A percentile compares a stretch with the other conserved stretches of the same genome.
phyloP scores from a whole-genome alignment of 75 land plant genomes.

The Azolla pinnata region DNA sequence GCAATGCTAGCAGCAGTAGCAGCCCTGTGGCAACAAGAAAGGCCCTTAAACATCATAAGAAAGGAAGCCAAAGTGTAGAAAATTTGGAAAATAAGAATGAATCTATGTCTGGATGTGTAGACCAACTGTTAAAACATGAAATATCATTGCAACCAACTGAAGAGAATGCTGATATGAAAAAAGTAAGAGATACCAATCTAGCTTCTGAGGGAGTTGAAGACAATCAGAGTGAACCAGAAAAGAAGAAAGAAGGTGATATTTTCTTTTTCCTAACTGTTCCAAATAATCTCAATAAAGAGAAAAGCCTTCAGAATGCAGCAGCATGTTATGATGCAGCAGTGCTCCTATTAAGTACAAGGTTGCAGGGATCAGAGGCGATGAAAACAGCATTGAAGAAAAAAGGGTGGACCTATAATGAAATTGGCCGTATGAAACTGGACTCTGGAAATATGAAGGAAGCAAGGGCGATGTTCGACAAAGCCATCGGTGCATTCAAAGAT shows the following conservation, averaged over 20 bases:
- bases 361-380: slow-evolving; percentile 31
- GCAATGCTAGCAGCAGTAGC: slow-evolving; percentile 83
- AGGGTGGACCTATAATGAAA: slow-evolving; percentile 96
- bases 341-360: slow-evolving; percentile 36
- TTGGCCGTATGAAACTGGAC: slow-evolving; percentile 66
- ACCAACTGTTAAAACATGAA: too few relatives aligned
- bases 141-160: too few relatives aligned
- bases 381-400: slow-evolving; percentile 54
- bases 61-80: too few relatives aligned
- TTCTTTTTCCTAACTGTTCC: slow-evolving; percentile 55
- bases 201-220: slow-evolving; percentile 7
- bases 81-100: too few relatives aligned
- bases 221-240: slow-evolving; percentile 5
- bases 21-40: slow-evolving; percentile 9
- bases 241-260: slow-evolving; percentile 45
- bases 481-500: slow-evolving; percentile 63
- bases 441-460: slow-evolving; percentile 49
- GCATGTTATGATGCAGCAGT: slow-evolving; percentile 73
- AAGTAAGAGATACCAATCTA: too few relatives aligned
- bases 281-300: slow-evolving; percentile 31
- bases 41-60: too few relatives aligned
- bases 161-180: too few relatives aligned
- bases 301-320: slow-evolving; percentile 45
- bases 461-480: slow-evolving; percentile 65
- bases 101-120: too few relatives aligned